Base-by-base conservation (phyloP, 192 early-diverging fungal species). In the Podila clonocystis region DNA sequence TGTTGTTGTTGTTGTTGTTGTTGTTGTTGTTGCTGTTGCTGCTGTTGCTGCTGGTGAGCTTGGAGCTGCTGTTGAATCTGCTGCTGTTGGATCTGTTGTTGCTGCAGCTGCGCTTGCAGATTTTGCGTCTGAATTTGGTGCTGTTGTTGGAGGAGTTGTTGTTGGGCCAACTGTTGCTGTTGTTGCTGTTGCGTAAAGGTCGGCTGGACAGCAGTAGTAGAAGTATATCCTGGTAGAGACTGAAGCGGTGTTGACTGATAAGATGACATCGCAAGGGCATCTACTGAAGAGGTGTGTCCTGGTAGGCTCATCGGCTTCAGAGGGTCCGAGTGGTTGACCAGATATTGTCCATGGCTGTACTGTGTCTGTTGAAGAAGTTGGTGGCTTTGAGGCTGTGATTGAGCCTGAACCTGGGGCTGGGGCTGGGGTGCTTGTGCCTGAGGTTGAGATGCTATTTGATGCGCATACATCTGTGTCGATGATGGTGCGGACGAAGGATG, bases 331-430 rank as follows among this genome's bases (percentile, higher is more conserved):
- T 55, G 70, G 19, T 63, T 63, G 31, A 70, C 38, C 11, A 63
- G 69, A 13, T 68, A 60, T 13, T 68, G 68, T 66, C 75, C 75
- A 63, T 71, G 66, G 19, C 48, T 68, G 65, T 72, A 78, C 29
- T 71, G 74, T 7, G 26, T 30, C 59, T 61, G 59, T 28, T 30
- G 59, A 26, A 26, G 9, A 26, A 55, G 48, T 65, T n/a, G 24
- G 2, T 49, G 63, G 0, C 49, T 13, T 29, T 50, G 63, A 6
- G 62, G 4, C 33, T 33, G 62, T 9, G 6, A 19, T n/a, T n/a
- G 33, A n/a, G 34, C 33, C 20, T 63, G 33, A 13, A 24, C 12
- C 30, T 33, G 59, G 5, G 59, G 4, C n/a, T 30, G 24, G 29
- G 58, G 28, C 15, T 15, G 59, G 15, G 59, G 8, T 5, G 61